phyloP scores from a whole-genome alignment of 805 yeast genomes.

The Yarrowia keelungensis region DNA sequence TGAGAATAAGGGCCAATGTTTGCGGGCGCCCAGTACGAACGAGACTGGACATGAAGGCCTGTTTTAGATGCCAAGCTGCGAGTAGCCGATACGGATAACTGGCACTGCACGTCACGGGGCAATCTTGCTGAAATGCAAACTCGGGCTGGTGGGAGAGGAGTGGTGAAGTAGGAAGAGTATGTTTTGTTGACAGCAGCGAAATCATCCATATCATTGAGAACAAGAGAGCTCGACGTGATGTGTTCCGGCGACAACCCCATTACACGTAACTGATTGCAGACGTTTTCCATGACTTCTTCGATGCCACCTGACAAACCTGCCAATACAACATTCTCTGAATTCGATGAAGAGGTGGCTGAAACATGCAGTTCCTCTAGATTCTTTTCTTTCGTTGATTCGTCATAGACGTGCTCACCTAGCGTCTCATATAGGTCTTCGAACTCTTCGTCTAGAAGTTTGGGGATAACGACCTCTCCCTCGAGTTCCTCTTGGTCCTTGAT shows the following conservation, averaged over 20 bases:
- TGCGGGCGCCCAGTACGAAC: constrained; percentile 98
- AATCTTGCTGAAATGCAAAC: constrained; percentile 75
- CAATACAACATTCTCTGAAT: not conserved
- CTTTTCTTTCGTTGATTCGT: not conserved
- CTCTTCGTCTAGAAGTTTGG: constrained; percentile 7
- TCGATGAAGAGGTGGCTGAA: not conserved
- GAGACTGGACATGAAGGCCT: constrained; percentile 90
- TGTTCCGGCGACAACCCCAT: constrained; percentile 46
- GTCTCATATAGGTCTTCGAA: not conserved
- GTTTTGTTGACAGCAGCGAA: constrained; percentile 68
- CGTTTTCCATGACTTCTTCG: not conserved
- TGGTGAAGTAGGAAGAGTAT: constrained; percentile 62
- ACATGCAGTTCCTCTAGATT: not conserved
- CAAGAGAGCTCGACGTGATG: constrained; percentile 65
- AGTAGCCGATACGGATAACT: constrained; percentile 63
- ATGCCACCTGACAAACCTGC: constrained; percentile 26
- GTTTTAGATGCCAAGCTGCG: constrained; percentile 51
- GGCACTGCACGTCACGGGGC: constrained; percentile 55
- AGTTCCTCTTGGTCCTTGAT: constrained; percentile 1
- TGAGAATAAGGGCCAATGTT: constrained; percentile 98
- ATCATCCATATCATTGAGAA: constrained; percentile 67
- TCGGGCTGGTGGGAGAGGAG: constrained; percentile 84
- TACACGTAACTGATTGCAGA: not conserved
- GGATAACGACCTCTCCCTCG: constrained; percentile 42
- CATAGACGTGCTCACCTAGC: not conserved